Percentiles rank a stretch among this genome's conserved stretches.
phyloP scores from a whole-genome alignment of 371 early-diverging fungal genomes.

The Syncephalis plumigaleata region DNA sequence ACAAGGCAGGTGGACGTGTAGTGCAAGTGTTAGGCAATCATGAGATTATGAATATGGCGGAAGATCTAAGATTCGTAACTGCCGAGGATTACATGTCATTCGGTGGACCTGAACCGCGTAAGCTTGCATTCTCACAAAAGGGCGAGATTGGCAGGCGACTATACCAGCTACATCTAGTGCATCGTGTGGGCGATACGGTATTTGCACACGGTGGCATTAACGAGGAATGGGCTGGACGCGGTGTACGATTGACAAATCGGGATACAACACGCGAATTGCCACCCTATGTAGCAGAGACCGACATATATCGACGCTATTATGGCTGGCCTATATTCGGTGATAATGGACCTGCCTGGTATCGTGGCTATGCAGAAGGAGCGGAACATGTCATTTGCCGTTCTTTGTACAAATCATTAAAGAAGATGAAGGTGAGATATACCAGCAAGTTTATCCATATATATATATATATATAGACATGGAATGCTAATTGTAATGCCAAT shows the following conservation, averaged over 20 bases:
- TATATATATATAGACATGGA: not conserved
- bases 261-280: too few species aligned
- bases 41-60: conserved; percentile 56
- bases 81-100: conserved; percentile 39
- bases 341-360: conserved; percentile 36
- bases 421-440: conserved; percentile 24
- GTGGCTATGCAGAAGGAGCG: conserved; percentile 40
- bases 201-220: conserved; percentile 61
- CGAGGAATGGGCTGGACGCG: conserved; percentile 20
- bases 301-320: not conserved
- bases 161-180: conserved; percentile 27
- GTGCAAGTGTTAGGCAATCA: conserved; percentile 43
- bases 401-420: conserved; percentile 25
- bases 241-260: conserved; percentile 33
- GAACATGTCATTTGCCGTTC: conserved; percentile 25
- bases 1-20: conserved; percentile 11
- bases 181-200: conserved; percentile 36
- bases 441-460: too few species aligned
- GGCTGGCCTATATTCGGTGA: conserved; percentile 14
- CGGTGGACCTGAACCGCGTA: conserved; percentile 31
- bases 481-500: not conserved
- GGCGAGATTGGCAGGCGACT: conserved; percentile 53
- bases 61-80: conserved; percentile 55
- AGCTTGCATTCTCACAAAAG: conserved; percentile 27
- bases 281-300: not conserved